Evolutionary conservation across 1,139 yeast species (phyloP).

Genomic region (Candida albicans): DNA sequence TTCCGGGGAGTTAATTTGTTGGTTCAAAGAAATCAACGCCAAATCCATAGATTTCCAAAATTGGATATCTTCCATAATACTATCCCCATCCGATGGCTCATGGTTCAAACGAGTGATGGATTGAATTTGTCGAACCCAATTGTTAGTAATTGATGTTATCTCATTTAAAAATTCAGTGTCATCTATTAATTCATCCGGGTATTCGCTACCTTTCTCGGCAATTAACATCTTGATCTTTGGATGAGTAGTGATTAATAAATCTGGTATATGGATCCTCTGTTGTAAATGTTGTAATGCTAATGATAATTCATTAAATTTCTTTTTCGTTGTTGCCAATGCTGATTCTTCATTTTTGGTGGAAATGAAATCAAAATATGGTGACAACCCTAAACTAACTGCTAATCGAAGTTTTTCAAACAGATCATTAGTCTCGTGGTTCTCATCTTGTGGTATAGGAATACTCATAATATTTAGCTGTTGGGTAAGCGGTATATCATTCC

Average conservation of each 20-base stretch:
- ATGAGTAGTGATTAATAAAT: constrained; percentile 54
- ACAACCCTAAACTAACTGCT: constrained; percentile 48
- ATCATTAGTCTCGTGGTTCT: constrained; percentile 14
- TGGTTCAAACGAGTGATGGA: constrained; percentile 53
- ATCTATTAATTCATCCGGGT: constrained; percentile 25
- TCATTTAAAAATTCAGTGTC: constrained; percentile 64
- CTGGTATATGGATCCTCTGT: constrained; percentile 69
- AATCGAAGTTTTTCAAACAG: constrained; percentile 59
- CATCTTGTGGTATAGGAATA: constrained; percentile 24
- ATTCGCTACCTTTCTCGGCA: constrained; percentile 19
- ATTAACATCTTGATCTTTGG: constrained; percentile 43
- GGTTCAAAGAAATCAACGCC: constrained; percentile 55
- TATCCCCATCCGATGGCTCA: constrained; percentile 57
- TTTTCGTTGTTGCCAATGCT: constrained; percentile 42
- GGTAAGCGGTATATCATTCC: constrained; percentile 10
- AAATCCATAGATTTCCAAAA: constrained; percentile 80
- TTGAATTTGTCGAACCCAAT: constrained; percentile 71
- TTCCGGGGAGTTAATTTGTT: constrained; percentile 57
- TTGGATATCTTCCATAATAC: constrained; percentile 64
- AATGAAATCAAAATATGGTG: constrained; percentile 40
- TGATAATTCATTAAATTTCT: constrained; percentile 69
- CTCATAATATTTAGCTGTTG: constrained; percentile 42
- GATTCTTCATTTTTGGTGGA: constrained; percentile 16
- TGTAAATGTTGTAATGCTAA: constrained; percentile 68
- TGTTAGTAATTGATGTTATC: constrained; percentile 64